Base-by-base conservation (phyloP, 768 basidiomycete genomes). In the Tricholoma matsutake region DNA sequence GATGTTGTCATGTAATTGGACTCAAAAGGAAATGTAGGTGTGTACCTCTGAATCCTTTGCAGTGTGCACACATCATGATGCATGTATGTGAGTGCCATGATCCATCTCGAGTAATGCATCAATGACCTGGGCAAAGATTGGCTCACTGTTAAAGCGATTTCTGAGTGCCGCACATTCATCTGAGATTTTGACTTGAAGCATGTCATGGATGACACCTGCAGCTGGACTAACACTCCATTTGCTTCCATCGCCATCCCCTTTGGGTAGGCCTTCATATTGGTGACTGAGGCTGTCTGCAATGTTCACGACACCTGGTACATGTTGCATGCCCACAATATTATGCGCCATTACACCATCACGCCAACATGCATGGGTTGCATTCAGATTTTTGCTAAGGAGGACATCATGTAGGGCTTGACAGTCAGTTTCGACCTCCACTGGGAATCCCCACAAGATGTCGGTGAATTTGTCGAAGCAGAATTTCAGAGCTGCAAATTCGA, bases 381-480 rank as follows among this genome's bases (percentile, higher is more conserved):
- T 64, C 16, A 68, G 58, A 8, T 67, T 66, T n/a, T n/a, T n/a
- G n/a, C n/a, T n/a, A n/a, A n/a, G n/a, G n/a, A n/a, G n/a, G n/a
- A n/a, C n/a, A n/a, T n/a, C n/a, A n/a, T n/a, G n/a, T n/a, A n/a
- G n/a, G n/a, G n/a, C n/a, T n/a, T n/a, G n/a, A n/a, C n/a, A 76
- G 60, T 76, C 75, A 0, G 70, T 75, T 43, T 72, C 65, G 14
- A 77, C 54, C 47, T 75, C 68, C 0, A 76, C 60, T 16, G 67
- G 74, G 28, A 66, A 69, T 0, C 72, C 69, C 58, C 67, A 71
- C 0, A 71, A 62, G 6, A 60, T 64, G 34, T 72, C 53, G 1
- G 65, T 61, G 55, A 74, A 73, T 22, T 75, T 68, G 51, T 73
- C 69, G 4, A 41, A 72, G 0, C 63, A 58, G 43, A 61, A 75